A percentile compares a stretch with the other conserved stretches of the same genome.
Evolutionary conservation across 768 basidiomycete genomes (phyloP).

Genomic region (Rhodotorula babjevae): DNA sequence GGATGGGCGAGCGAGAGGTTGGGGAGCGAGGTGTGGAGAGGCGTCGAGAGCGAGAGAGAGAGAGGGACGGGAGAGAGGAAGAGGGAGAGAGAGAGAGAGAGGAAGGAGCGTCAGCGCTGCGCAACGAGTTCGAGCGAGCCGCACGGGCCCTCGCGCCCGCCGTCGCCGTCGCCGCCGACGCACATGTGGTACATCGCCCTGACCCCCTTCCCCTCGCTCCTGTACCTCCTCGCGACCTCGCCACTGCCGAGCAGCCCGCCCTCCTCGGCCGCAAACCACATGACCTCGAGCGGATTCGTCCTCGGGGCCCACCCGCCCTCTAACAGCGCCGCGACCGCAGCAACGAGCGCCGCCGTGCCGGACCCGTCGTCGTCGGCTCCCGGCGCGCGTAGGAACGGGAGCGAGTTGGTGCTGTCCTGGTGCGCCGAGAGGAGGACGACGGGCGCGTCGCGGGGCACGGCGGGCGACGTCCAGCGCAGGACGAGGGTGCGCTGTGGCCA

Average conservation of each 20-base stretch:
- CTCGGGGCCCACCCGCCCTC: slow-evolving; percentile 45
- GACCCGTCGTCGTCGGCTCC: slow-evolving; percentile 50
- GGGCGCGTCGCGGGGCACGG: slow-evolving; percentile 29
- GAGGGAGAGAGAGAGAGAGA: not conserved
- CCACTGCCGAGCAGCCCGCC: slow-evolving; percentile 47
- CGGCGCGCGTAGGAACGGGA: slow-evolving; percentile 51
- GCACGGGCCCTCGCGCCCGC: too few species aligned
- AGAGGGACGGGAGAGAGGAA: too few species aligned
- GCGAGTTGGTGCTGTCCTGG: slow-evolving; percentile 48
- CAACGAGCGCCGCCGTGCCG: slow-evolving; percentile 47
- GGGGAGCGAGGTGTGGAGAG: too few species aligned
- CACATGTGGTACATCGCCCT: slow-evolving; percentile 22
- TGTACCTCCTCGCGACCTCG: slow-evolving; percentile 17
- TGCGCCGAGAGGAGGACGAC: slow-evolving; percentile 43
- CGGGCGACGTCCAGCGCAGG: slow-evolving; percentile 44
- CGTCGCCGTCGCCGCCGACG: too few species aligned
- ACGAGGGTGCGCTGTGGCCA: slow-evolving; percentile 46
- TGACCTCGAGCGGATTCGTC: slow-evolving; percentile 48
- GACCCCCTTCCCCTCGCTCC: not conserved
- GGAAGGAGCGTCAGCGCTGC: too few species aligned
- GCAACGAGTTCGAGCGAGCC: too few species aligned
- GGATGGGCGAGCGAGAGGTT: too few species aligned
- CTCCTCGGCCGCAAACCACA: slow-evolving; percentile 50
- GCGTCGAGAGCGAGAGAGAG: too few species aligned
- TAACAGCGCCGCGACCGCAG: slow-evolving; percentile 46